A percentile compares a stretch with the other conserved stretches of the same genome.
Evolutionary conservation across 2,329 filamentous ascomycete genomes (phyloP).

Genomic region (Aspergillus arachidicola): DNA sequence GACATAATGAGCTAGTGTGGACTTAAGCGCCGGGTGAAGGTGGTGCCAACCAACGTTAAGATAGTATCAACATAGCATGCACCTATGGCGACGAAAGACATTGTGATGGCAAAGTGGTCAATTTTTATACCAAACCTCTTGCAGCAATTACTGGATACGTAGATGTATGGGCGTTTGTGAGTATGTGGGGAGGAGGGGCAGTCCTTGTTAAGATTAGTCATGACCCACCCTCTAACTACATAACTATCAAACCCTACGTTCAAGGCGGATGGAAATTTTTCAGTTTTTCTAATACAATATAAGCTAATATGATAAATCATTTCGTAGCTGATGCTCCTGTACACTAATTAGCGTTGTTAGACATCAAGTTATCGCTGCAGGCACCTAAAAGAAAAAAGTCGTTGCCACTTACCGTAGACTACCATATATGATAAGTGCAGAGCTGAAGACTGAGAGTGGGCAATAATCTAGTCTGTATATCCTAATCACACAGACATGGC

Average conservation of each 20-base stretch:
- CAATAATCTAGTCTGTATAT: too few species aligned
- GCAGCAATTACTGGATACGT: background rate
- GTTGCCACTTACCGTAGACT: background rate
- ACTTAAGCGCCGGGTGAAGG: slow-evolving; percentile 1
- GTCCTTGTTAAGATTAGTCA: slow-evolving; percentile 27
- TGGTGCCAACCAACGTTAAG: slow-evolving; percentile 54
- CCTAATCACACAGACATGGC: background rate
- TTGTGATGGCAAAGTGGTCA: slow-evolving; percentile 21
- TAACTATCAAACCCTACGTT: background rate
- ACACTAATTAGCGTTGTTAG: background rate
- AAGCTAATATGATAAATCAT: background rate
- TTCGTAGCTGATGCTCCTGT: background rate
- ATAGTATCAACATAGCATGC: slow-evolving; percentile 74
- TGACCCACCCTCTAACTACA: slow-evolving; percentile 13
- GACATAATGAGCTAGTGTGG: slow-evolving; percentile 10
- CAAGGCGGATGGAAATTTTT: background rate
- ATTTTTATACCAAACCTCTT: background rate
- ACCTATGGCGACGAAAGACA: slow-evolving; percentile 65
- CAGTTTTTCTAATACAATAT: background rate
- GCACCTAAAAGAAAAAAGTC: background rate
- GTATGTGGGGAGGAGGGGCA: background rate
- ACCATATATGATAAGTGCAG: too few species aligned
- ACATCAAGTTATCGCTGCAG: background rate
- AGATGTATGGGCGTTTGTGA: background rate
- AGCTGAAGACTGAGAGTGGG: too few species aligned